Evolutionary conservation across 1,284 basidiomycete species (phyloP).

Genomic region (Fistulina hepatica): DNA sequence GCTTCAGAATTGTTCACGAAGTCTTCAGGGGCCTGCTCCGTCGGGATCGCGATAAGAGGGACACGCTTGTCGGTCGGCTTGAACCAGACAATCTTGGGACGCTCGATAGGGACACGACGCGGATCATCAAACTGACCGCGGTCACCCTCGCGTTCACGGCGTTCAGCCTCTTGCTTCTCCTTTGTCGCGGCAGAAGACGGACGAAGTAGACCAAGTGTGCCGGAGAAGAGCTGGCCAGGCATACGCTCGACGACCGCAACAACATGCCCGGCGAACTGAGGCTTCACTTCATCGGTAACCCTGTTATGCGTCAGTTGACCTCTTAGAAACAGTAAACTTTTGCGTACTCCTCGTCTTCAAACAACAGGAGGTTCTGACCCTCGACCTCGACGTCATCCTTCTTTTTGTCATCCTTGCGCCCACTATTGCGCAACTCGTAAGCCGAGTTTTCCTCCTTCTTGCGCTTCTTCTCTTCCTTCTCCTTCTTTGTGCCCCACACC

Average conservation of each 20-base stretch:
- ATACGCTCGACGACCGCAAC: conserved; percentile 97
- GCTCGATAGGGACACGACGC: conserved; percentile 64
- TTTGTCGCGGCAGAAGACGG: conserved; percentile 98
- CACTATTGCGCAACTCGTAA: conserved; percentile 69
- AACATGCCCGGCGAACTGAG: conserved; percentile 93
- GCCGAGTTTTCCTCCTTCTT: conserved; percentile 99
- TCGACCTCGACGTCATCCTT: conserved; percentile 99
- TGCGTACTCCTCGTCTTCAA: conserved; percentile 91
- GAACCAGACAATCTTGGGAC: conserved; percentile 99
- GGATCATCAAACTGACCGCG: conserved; percentile 75
- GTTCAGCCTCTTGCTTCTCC: conserved; percentile 98
- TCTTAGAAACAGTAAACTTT: conserved; percentile 2
- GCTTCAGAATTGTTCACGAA: conserved; percentile 92
- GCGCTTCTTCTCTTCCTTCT: conserved; percentile 99
- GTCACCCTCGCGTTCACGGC: conserved; percentile 91
- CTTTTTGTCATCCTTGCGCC: conserved; percentile 96
- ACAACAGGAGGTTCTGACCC: conserved; percentile 91
- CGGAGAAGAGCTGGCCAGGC: conserved; percentile 97
- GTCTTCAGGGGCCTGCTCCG: conserved; percentile 93
- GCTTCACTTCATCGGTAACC: conserved; percentile 95
- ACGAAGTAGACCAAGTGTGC: conserved; percentile 89
- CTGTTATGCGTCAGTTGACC: conserved; percentile 27
- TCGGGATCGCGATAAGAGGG: conserved; percentile 98
- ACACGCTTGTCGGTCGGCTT: conserved; percentile 99
- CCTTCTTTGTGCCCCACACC: conserved; percentile 99